Base-by-base conservation (phyloP, 106 monocot species). In the Triglochin maritima region DNA sequence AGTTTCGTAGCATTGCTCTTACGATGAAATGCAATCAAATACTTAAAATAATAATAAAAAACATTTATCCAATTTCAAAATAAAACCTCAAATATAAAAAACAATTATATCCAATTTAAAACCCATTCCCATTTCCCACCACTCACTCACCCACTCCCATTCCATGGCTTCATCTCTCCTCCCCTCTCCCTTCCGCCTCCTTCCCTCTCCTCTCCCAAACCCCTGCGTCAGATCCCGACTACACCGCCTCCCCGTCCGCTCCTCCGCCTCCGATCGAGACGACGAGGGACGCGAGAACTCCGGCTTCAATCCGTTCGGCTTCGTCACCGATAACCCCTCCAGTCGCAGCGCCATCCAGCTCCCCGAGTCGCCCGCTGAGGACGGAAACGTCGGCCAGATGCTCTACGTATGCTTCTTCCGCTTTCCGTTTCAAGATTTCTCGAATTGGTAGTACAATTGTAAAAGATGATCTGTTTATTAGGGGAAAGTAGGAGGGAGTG, bases 341-440 rank as follows among this genome's bases (percentile, higher is more conserved):
- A 96, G 95, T 69, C 77, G 85, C 3, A 80, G 76, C 57, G 95
- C 95, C 14, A 96, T 96, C 67, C 95, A 96, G 78, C 87, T 96
- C 9, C 90, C 95, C 1, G 81, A 85, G 46, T 80, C 81, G 17
- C 95, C 95, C 1, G 95, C 95, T 0, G 87, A 96, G 79, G 95
- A 88, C 42, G 95, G 95, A 13, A 96, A 96, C 56, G 95, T 96
- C 70, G 95, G 95, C 17, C 90, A 96, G 73, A 90, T 96, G 95
- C 95, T 96, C 67, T 88, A 90, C 59, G 95, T 95, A 83, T n/a
- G 60, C 15, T 2, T 41, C 7, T 5, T 47, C 43, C 13, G 12
- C 55, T 60, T 29, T 2, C n/a, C 14, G 11, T 45, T 49, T 42
- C 56, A 17, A 8, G 13, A 52, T 17, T 56, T 62, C 11, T 49